These are phyloP conservation scores for Candida suzukii DNA, from an alignment of 805 yeast genomes.

Conservation along the genomic window DNA sequence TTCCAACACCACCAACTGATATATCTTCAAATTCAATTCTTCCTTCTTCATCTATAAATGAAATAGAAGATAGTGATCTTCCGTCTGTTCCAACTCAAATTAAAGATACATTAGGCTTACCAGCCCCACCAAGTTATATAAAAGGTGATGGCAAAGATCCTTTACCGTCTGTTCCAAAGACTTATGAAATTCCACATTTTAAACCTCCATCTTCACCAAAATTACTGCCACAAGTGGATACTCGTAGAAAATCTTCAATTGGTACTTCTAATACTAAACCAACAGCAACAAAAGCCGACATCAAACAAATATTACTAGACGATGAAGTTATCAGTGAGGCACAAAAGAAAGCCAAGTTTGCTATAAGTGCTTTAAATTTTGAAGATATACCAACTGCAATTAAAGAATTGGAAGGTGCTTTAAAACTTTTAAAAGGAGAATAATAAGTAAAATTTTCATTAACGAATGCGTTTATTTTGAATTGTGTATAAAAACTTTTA, in stretches of 20 bases:
- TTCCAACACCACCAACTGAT: neutral
- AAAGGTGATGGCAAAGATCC: neutral
- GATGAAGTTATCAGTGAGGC: slow-evolving; percentile 51
- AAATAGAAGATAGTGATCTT: neutral
- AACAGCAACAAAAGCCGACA: slow-evolving; percentile 26
- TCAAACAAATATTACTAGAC: slow-evolving; percentile 43
- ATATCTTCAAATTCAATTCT: neutral
- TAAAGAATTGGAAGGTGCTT: slow-evolving; percentile 47
- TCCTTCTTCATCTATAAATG: neutral
- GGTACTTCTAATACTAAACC: neutral
- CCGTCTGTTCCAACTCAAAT: neutral
- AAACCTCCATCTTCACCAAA: neutral
- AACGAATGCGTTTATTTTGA: too few species aligned
- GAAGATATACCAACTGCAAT: slow-evolving; percentile 69
- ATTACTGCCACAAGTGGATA: slow-evolving; percentile 7
- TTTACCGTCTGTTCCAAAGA: neutral
- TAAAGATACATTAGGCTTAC: slow-evolving; percentile 7
- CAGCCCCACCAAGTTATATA: slow-evolving; percentile 12
- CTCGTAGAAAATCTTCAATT: slow-evolving; percentile 1
- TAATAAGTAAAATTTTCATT: neutral
- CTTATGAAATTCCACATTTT: slow-evolving; percentile 12
- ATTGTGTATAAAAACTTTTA: too few species aligned
- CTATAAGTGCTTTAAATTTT: slow-evolving; percentile 71
- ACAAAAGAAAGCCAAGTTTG: slow-evolving; percentile 68
- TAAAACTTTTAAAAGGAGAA: slow-evolving; percentile 32